Evolutionary conservation across 768 basidiomycete species (phyloP).

Genomic region (Chalciporus pseudorubinellus): DNA sequence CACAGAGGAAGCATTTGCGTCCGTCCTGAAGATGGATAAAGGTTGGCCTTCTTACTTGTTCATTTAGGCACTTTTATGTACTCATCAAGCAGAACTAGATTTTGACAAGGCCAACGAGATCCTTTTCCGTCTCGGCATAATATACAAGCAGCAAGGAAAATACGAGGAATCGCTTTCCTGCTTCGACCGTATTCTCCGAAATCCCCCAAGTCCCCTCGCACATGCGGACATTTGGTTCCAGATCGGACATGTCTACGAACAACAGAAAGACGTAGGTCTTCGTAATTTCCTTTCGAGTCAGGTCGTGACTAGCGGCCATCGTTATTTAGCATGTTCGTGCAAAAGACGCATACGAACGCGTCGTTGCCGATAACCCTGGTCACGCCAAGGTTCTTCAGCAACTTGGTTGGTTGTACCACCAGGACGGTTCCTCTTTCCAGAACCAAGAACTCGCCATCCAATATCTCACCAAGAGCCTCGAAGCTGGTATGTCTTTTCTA

Average conservation of each 20-base stretch:
- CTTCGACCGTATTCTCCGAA: constrained; percentile 95
- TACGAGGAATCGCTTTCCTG: constrained; percentile 85
- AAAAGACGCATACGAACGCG: constrained; percentile 94
- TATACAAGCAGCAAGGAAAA: constrained; percentile 98
- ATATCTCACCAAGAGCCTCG: constrained; percentile 91
- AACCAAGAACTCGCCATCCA: constrained; percentile 94
- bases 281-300: not conserved
- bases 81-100: constrained; percentile 60
- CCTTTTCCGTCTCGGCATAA: constrained; percentile 95
- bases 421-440: constrained; percentile 91
- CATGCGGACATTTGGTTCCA: constrained; percentile 99
- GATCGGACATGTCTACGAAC: constrained; percentile 97
- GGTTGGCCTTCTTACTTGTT: too few relatives aligned
- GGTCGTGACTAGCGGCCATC: constrained; percentile 13
- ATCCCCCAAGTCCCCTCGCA: constrained; percentile 92
- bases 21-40: too few relatives aligned
- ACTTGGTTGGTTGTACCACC: constrained; percentile 96
- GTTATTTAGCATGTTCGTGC: constrained; percentile 79
- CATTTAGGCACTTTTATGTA: too few relatives aligned
- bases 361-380: constrained; percentile 86
- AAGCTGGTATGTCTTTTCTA: constrained; percentile 66
- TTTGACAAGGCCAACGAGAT: constrained; percentile 99
- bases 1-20: too few relatives aligned
- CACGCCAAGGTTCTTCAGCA: constrained; percentile 98
- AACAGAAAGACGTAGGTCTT: constrained; percentile 84